These are phyloP conservation scores for Linnemannia zychae DNA, from an alignment of 192 early-diverging fungal species.

Conservation along the genomic window DNA sequence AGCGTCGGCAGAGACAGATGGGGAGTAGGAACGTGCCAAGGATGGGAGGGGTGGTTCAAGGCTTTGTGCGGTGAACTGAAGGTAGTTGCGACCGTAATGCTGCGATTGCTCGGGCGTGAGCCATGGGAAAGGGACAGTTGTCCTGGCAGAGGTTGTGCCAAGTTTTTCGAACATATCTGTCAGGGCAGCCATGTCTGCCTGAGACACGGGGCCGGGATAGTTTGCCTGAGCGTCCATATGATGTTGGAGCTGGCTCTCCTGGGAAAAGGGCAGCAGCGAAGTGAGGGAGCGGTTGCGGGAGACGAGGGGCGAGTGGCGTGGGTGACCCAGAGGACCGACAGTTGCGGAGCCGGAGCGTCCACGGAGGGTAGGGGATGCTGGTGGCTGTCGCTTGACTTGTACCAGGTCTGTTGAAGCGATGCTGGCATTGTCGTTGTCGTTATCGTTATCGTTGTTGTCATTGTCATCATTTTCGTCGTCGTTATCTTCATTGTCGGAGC, in stretches of 20 bases:
- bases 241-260: conserved; percentile 24
- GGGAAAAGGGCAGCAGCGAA: conserved; percentile 38
- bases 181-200: conserved; percentile 38
- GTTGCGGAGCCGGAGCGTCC: conserved; percentile 33
- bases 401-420: conserved; percentile 33
- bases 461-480: not conserved
- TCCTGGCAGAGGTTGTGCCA: conserved; percentile 47
- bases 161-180: conserved; percentile 46
- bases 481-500: conserved; percentile 33
- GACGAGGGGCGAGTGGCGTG: conserved; percentile 44
- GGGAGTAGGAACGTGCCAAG: conserved; percentile 16
- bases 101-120: conserved; percentile 51
- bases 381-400: conserved; percentile 48
- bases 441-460: conserved; percentile 16
- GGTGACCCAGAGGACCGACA: not conserved
- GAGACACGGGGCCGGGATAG: conserved; percentile 28
- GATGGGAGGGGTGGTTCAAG: conserved; percentile 49
- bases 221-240: conserved; percentile 21
- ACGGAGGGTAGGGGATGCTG: conserved; percentile 36
- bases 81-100: conserved; percentile 52
- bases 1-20: not conserved
- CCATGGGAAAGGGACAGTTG: conserved; percentile 54
- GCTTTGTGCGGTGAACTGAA: conserved; percentile 39
- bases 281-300: conserved; percentile 51
- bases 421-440: conserved; percentile 24